A percentile compares a stretch with the other conserved stretches of the same genome.
Evolutionary conservation across 768 basidiomycete species (phyloP).

Genomic region (Phylloporus sp.): DNA sequence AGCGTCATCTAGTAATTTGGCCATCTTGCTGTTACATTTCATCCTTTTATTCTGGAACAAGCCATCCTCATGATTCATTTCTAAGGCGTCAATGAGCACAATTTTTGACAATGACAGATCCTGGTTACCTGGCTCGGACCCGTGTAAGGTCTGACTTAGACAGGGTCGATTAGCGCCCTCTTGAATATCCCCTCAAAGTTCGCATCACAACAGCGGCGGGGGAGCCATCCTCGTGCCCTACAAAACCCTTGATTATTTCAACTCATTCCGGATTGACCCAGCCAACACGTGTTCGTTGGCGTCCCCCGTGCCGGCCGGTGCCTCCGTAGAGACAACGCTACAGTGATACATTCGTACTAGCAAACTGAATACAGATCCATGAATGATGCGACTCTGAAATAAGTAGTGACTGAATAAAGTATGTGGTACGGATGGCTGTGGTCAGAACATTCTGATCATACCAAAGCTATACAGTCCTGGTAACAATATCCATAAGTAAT

Average conservation of each 20-base stretch:
- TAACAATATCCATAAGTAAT: constrained; percentile 10
- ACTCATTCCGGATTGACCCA: neutral
- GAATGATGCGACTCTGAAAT: neutral
- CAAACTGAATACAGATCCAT: constrained; percentile 3
- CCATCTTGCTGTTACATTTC: neutral
- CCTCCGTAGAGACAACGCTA: neutral
- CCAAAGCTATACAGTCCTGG: constrained; percentile 7
- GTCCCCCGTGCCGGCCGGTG: neutral
- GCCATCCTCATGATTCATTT: neutral
- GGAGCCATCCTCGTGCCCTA: neutral
- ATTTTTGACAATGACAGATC: too few relatives aligned
- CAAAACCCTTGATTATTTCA: neutral
- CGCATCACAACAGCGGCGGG: too few relatives aligned
- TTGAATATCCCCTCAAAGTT: too few relatives aligned
- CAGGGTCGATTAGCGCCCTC: too few relatives aligned
- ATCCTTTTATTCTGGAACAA: neutral
- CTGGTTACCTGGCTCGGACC: too few relatives aligned
- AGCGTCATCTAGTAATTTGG: neutral
- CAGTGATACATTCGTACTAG: neutral
- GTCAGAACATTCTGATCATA: constrained; percentile 3
- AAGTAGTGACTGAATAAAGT: neutral
- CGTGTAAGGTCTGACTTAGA: too few relatives aligned
- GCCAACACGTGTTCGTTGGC: neutral
- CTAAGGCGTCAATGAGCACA: too few relatives aligned
- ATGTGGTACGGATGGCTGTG: neutral